Conservation (phyloP, 768 basidiomycete genomes). For the Porpolomopsis calyptriformis region DNA sequence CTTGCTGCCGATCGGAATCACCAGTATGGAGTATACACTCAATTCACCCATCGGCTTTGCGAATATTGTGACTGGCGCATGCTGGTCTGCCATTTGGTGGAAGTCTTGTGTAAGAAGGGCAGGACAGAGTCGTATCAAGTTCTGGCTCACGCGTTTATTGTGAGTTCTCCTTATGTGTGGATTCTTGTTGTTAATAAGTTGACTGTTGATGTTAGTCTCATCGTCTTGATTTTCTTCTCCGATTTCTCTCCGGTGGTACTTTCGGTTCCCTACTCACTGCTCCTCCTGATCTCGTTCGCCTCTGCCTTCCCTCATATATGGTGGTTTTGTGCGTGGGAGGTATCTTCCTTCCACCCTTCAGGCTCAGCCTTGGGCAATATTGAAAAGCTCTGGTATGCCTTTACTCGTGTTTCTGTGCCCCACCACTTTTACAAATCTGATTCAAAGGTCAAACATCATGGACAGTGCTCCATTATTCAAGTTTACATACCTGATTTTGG, state of each 20-base stretch:
- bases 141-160: background rate
- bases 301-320: background rate
- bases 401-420: background rate
- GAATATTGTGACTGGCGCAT: background rate
- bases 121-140: background rate
- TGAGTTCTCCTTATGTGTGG: background rate
- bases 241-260: background rate
- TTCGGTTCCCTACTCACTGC: background rate
- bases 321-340: background rate
- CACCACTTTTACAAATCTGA: background rate
- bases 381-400: background rate
- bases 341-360: background rate
- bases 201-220: background rate
- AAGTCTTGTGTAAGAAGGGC: background rate
- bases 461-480: background rate
- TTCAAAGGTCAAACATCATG: background rate
- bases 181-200: background rate
- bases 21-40: background rate
- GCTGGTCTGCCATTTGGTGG: background rate
- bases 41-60: background rate
- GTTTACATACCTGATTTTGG: background rate
- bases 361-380: background rate
- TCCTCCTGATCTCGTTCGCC: background rate
- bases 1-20: background rate
- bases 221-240: background rate